These are phyloP conservation scores for Taphrina wiesneri DNA, from an alignment of 1,139 yeast genomes.

Conservation along the genomic window DNA sequence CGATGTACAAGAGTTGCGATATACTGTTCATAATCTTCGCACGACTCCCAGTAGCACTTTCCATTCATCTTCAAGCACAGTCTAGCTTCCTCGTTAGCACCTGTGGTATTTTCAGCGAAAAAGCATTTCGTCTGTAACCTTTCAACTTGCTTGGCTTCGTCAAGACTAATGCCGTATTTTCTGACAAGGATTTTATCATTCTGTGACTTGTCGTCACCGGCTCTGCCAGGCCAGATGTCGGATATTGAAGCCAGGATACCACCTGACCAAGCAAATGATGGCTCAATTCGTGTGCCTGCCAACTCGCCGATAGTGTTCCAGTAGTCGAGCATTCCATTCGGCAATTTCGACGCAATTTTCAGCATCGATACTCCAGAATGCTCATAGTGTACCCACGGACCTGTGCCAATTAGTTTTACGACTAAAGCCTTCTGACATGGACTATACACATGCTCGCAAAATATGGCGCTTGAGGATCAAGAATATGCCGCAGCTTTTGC, in stretches of 20 bases:
- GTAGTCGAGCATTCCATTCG: not conserved
- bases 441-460: not conserved
- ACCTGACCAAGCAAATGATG: not conserved
- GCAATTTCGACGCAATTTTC: not conserved
- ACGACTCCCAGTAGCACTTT: not conserved
- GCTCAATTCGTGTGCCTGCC: not conserved
- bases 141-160: not conserved
- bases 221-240: not conserved
- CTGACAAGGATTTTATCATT: not conserved
- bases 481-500: not conserved
- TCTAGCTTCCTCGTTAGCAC: not conserved
- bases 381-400: slow-evolving; percentile 2
- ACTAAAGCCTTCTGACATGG: not conserved
- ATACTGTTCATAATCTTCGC: not conserved
- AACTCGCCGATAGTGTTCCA: not conserved
- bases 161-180: not conserved
- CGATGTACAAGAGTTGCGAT: not conserved
- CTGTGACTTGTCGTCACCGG: not conserved
- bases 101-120: not conserved
- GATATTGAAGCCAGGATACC: not conserved
- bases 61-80: not conserved
- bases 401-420: not conserved
- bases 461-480: not conserved
- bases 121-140: not conserved
- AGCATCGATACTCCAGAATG: not conserved